These are phyloP conservation scores for Phialophora expanda DNA, from an alignment of 2,329 filamentous ascomycete genomes.

Conservation along the genomic window DNA sequence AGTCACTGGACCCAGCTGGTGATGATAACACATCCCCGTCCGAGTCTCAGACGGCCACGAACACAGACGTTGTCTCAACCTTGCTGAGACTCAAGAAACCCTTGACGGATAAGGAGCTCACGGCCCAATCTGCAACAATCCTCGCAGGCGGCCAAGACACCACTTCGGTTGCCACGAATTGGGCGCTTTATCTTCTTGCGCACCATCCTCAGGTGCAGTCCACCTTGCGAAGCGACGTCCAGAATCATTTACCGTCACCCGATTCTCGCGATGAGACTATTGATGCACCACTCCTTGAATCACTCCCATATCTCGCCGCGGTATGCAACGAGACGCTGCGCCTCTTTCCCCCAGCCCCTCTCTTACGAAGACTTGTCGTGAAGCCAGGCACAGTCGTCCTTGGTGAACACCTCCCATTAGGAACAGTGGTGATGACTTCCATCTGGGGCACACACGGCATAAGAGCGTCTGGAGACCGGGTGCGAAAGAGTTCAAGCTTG, in stretches of 20 bases:
- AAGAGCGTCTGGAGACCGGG: constrained; percentile 75
- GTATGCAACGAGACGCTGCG: constrained; percentile 79
- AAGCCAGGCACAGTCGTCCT: constrained; percentile 65
- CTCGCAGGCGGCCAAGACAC: constrained; percentile 66
- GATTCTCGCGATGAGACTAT: constrained; percentile 26
- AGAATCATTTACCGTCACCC: constrained; percentile 38
- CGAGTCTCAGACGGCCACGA: constrained; percentile 5
- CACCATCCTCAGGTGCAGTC: constrained; percentile 40
- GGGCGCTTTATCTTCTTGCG: constrained; percentile 41
- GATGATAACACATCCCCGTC: constrained; percentile 9
- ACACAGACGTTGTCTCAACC: constrained; percentile 23
- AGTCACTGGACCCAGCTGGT: constrained; percentile 2
- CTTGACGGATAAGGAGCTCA: constrained; percentile 78
- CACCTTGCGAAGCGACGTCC: constrained; percentile 39
- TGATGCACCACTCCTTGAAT: constrained; percentile 61
- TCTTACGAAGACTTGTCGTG: constrained; percentile 66
- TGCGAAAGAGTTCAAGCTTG: constrained; percentile 75
- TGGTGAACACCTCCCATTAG: constrained; percentile 69
- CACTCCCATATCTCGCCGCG: constrained; percentile 77
- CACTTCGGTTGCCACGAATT: constrained; percentile 40
- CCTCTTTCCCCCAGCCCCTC: constrained; percentile 71
- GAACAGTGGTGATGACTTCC: constrained; percentile 69
- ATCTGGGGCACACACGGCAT: constrained; percentile 73
- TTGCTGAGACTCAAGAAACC: constrained; percentile 19
- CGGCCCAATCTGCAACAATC: constrained; percentile 89